Evolutionary conservation across 495 filamentous ascomycete genomes (phyloP).

Genomic region (Xylaria nigripes): DNA sequence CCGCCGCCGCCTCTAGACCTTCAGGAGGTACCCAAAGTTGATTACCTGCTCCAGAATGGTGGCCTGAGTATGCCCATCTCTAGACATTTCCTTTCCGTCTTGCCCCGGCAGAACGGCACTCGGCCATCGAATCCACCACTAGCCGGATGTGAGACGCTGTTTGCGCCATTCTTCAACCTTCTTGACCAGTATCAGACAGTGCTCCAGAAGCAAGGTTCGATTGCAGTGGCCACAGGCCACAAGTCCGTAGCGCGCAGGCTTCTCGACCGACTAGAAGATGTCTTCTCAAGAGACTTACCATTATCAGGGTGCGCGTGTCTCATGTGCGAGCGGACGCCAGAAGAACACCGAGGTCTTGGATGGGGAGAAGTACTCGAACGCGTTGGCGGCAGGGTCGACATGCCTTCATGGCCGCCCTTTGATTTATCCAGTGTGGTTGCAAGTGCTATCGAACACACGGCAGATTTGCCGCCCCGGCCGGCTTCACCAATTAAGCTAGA

Average conservation of each 20-base stretch:
- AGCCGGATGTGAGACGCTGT: slow-evolving; percentile 57
- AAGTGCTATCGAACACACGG: slow-evolving; percentile 39
- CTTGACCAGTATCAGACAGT: slow-evolving; percentile 82
- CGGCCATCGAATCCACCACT: slow-evolving; percentile 44
- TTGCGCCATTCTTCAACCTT: slow-evolving; percentile 68
- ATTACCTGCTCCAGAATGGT: slow-evolving; percentile 83
- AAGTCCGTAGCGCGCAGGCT: slow-evolving; percentile 85
- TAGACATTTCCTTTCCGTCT: slow-evolving; percentile 52
- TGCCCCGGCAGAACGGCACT: slow-evolving; percentile 42
- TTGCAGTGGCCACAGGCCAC: slow-evolving; percentile 95
- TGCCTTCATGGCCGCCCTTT: slow-evolving; percentile 84
- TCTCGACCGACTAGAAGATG: slow-evolving; percentile 85
- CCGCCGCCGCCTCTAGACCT: slow-evolving; percentile 67
- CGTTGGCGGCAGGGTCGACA: slow-evolving; percentile 75
- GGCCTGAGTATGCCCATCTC: slow-evolving; percentile 61
- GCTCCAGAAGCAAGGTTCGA: slow-evolving; percentile 69
- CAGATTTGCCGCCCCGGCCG: slow-evolving; percentile 37
- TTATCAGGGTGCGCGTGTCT: slow-evolving; percentile 70
- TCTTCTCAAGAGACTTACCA: slow-evolving; percentile 86
- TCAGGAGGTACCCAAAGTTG: slow-evolving; percentile 59
- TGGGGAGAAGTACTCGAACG: slow-evolving; percentile 96
- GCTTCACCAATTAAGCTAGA: slow-evolving; percentile 73
- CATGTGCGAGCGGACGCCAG: slow-evolving; percentile 58
- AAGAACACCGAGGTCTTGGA: slow-evolving; percentile 63
- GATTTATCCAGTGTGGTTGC: slow-evolving; percentile 59